Evolutionary conservation across 2,329 filamentous ascomycete species (phyloP), one percentile per base, ranked within the genome.

Genomic region (Trichoderma sp.): DNA sequence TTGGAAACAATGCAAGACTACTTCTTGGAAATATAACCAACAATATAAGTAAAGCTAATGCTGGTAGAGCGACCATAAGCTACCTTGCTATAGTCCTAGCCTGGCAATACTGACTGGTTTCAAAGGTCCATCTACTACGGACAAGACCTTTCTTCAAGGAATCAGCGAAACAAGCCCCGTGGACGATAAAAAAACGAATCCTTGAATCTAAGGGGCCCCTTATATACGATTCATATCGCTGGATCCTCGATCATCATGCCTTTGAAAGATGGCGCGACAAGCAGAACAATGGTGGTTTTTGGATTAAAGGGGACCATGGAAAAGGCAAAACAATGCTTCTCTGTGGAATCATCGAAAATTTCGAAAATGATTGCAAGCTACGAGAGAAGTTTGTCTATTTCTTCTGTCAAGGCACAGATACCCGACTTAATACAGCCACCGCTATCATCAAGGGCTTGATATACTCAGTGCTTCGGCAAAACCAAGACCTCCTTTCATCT

Each of bases 321-420:
- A 83, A 80, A 46, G 81, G 81, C 39, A 83, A 83, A 72, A 83
- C 81, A 0, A 83, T 83, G 80, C 72, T 83, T 6, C 69, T 83
- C 0, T 78, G 75, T 16, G 78, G 79, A 13, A 78, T 82, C 26
- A 76, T 81, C 43, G 24, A 63, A 21, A 37, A 70, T 7, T 34
- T 61, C 1, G 34, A 49, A 51, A 28, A 26, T 1, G 21, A 58
- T 5, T 39, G 59, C 14, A 4, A 28, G 16, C 16, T n/a, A 7
- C 49, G 7, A 5, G 34, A 37, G 14, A 46, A 32, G 7, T 5
- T 79, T n/a, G 49, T 24, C 13, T 58, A 64, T 14, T 68, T 70
- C 65, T 61, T 68, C 21, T 67, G 65, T 6, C 68, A 64, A 51
- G 51, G 61, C 11, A 39, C 71, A 46, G 68, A 83, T 56, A 24